These are phyloP conservation scores for Talaromyces sp. DNA, from an alignment of 2,329 filamentous ascomycete genomes.

Conservation along the genomic window DNA sequence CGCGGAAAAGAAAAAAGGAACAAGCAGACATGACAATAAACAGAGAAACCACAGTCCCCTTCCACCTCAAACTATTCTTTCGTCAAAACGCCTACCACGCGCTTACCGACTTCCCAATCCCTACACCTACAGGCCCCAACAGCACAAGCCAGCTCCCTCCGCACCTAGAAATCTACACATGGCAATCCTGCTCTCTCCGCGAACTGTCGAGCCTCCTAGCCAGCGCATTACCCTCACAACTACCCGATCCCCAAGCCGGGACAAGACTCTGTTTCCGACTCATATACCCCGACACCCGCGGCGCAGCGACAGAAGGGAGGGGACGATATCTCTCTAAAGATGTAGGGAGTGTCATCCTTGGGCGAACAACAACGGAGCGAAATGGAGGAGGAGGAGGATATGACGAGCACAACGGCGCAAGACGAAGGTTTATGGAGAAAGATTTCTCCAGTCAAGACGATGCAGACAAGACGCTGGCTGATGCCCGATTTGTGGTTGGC, in stretches of 20 bases:
- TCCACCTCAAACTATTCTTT: conserved; percentile 82
- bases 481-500: conserved; percentile 78
- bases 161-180: conserved; percentile 78
- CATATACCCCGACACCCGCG: conserved; percentile 69
- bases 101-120: conserved; percentile 37
- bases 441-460: conserved; percentile 46
- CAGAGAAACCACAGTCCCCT: conserved; percentile 68
- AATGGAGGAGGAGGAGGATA: conserved; percentile 27
- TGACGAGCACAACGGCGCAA: conserved; percentile 30
- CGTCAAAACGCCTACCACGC: conserved; percentile 65
- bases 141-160: conserved; percentile 60
- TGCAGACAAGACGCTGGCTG: conserved; percentile 66
- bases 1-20: background rate
- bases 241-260: conserved; percentile 70
- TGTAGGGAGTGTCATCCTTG: conserved; percentile 74
- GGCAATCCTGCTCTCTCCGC: conserved; percentile 71
- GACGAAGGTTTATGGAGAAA: conserved; percentile 39
- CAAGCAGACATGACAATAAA: conserved; percentile 24
- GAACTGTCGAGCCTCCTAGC: conserved; percentile 76
- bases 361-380: conserved; percentile 34
- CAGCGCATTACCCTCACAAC: conserved; percentile 60
- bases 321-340: conserved; percentile 72
- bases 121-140: conserved; percentile 37
- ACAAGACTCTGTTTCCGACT: conserved; percentile 84
- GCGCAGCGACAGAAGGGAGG: conserved; percentile 36